Evolutionary conservation across 805 yeast species (phyloP).

Genomic region (Starmerella powellii): DNA sequence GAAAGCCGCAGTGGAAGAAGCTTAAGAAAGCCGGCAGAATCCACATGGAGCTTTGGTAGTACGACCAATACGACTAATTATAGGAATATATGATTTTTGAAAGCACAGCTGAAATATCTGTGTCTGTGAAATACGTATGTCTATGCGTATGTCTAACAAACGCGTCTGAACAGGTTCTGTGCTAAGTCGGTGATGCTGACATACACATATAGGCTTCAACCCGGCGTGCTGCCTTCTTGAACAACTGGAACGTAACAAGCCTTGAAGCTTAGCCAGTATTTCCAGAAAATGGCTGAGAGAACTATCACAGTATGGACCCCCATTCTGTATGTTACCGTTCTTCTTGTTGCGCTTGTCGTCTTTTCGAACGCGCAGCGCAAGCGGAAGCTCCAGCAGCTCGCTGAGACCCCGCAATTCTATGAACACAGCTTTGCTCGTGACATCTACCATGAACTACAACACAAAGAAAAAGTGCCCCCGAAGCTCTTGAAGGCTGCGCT

Average conservation of each 20-base stretch:
- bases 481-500: constrained; percentile 62
- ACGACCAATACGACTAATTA: neutral
- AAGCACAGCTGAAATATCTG: no score
- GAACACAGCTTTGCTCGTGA: constrained; percentile 50
- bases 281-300: constrained; percentile 16
- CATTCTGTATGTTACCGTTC: constrained; percentile 55
- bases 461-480: constrained; percentile 53
- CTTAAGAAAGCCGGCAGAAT: constrained; percentile 23
- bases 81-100: neutral
- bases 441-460: constrained; percentile 48
- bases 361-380: constrained; percentile 61
- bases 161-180: no score
- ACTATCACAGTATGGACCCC: constrained; percentile 21
- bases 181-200: neutral
- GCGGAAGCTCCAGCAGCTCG: constrained; percentile 41
- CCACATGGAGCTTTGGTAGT: constrained; percentile 45
- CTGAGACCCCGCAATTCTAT: constrained; percentile 60
- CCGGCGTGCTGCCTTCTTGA: neutral
- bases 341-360: constrained; percentile 51
- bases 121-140: no score
- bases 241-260: no score
- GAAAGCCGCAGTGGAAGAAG: constrained; percentile 12
- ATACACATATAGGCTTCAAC: neutral
- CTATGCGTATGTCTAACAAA: no score
- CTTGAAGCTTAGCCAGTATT: no score